These are phyloP conservation scores for Pecoramyces ruminantium DNA, from an alignment of 192 early-diverging fungal species.

Conservation along the genomic window DNA sequence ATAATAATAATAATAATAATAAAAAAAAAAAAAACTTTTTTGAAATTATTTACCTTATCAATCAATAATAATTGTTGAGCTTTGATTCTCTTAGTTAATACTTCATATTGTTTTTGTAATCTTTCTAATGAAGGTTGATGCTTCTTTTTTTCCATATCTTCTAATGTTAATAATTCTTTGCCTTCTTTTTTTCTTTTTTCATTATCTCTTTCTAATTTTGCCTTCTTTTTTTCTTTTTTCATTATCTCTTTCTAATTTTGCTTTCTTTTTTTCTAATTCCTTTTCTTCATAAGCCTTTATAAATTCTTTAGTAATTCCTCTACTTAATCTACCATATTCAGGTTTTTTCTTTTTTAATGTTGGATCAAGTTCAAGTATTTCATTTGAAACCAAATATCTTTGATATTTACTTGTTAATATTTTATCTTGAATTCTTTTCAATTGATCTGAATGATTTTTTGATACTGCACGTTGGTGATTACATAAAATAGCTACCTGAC, in stretches of 20 bases:
- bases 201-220: background rate
- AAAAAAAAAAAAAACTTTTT: too few relatives aligned
- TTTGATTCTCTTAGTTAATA: background rate
- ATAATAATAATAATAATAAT: too few relatives aligned
- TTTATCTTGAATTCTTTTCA: slow-evolving; percentile 72
- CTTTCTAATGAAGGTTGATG: background rate
- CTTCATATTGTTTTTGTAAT: background rate
- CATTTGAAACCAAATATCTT: slow-evolving; percentile 45
- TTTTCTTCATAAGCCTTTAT: background rate
- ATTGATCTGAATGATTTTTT: slow-evolving; percentile 57
- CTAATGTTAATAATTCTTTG: background rate
- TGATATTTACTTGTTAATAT: slow-evolving; percentile 74
- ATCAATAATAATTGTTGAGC: background rate
- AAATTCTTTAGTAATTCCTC: background rate
- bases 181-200: background rate
- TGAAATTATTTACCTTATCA: background rate
- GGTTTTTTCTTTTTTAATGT: slow-evolving; percentile 58
- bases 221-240: background rate
- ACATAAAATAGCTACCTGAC: slow-evolving; percentile 88
- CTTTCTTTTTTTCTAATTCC: background rate
- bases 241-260: background rate
- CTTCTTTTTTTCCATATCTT: background rate
- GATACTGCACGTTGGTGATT: slow-evolving; percentile 89
- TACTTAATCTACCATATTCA: slow-evolving; percentile 8
- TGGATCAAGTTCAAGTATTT: slow-evolving; percentile 55